A percentile compares a stretch with the other conserved stretches of the same genome.
phyloP scores from a whole-genome alignment of 2,329 filamentous ascomycete genomes.

The Ambrosiella cleistominuta region DNA sequence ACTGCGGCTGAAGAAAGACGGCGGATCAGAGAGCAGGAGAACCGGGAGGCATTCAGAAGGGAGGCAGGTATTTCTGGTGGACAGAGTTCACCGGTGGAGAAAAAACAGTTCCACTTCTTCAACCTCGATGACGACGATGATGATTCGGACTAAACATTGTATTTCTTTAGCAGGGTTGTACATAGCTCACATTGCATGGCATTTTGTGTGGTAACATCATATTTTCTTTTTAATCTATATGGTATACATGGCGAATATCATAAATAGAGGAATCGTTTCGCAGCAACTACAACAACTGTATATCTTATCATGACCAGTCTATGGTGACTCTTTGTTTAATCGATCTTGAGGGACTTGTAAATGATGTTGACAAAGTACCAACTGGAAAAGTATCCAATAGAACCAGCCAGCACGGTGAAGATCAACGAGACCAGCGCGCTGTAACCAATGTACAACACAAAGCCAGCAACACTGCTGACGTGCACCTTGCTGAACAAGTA shows the following conservation, averaged over 20 bases:
- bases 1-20: constrained; percentile 24
- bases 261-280: background rate
- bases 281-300: background rate
- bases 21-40: constrained; percentile 24
- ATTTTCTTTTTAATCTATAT: background rate
- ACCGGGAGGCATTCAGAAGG: constrained; percentile 24
- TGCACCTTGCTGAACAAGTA: constrained; percentile 83
- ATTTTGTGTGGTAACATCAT: no score
- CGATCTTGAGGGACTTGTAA: constrained; percentile 95
- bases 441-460: constrained; percentile 86
- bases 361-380: constrained; percentile 92
- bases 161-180: no score
- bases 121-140: constrained; percentile 36
- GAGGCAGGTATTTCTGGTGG: constrained; percentile 19
- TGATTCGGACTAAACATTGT: constrained; percentile 16
- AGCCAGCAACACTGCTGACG: constrained; percentile 68
- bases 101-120: constrained; percentile 40
- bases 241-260: no score
- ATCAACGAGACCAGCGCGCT: constrained; percentile 75
- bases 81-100: constrained; percentile 20
- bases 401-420: constrained; percentile 90
- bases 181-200: no score
- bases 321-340: constrained; percentile 31
- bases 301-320: background rate
- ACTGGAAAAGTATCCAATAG: constrained; percentile 88